phyloP scores from a whole-genome alignment of 345 rosid species.

The Sonneratia alba region DNA sequence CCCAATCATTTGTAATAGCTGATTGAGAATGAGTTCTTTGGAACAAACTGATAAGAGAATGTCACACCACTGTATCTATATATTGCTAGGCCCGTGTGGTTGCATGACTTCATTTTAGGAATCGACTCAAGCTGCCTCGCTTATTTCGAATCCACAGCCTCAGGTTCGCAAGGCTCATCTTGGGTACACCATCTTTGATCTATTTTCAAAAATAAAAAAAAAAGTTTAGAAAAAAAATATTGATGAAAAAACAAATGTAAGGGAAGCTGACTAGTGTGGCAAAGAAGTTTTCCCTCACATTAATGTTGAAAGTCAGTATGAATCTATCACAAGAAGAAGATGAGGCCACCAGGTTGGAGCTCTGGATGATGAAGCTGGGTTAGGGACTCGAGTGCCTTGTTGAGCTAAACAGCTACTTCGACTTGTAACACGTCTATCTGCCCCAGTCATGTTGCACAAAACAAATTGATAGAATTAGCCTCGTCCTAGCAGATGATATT shows the following conservation, averaged over 20 bases:
- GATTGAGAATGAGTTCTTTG: too few species aligned
- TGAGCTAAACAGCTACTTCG: constrained; percentile 54
- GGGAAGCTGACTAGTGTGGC: neutral
- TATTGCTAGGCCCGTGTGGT: neutral
- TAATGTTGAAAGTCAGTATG: constrained; percentile 48
- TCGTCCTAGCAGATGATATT: too few species aligned
- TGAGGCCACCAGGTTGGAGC: constrained; percentile 54
- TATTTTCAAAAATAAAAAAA: constrained; percentile 10
- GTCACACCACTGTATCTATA: too few species aligned
- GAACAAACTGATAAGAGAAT: too few species aligned
- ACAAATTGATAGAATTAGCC: neutral
- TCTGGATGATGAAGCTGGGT: constrained; percentile 47
- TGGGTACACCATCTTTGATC: constrained; percentile 40
- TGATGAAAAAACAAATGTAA: too few species aligned
- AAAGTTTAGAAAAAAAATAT: neutral
- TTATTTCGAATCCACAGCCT: constrained; percentile 59
- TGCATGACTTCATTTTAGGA: neutral
- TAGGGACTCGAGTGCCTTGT: constrained; percentile 67
- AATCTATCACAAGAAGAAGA: constrained; percentile 37
- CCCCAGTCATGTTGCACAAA: neutral
- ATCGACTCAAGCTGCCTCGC: neutral
- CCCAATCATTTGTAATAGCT: too few species aligned
- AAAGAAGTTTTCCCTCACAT: constrained; percentile 23
- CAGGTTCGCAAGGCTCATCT: constrained; percentile 47
- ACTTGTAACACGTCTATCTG: constrained; percentile 57